Base-by-base conservation (phyloP, 139 green algal species). In the Closterium sp. region DNA sequence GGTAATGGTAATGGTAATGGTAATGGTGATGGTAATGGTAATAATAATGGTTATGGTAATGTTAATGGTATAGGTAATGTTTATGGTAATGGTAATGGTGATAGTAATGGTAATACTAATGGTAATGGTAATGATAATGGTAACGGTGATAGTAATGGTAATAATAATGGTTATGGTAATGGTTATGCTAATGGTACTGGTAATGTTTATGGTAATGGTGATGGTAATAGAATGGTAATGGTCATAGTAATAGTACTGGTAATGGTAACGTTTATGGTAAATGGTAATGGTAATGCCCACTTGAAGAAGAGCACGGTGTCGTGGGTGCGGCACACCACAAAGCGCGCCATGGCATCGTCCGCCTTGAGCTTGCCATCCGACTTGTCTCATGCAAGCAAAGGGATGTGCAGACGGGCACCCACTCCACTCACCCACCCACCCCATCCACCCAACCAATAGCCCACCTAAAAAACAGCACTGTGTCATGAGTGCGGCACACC, bases 401-500 rank as follows among this genome's bases (percentile, higher is more conserved):
- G 10, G 45, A 70, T 13, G 10, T 13, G 10, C 45, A 70, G 4
- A 70, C 10, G 11, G 45, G 5, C 45, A 70, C 5, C 42, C 42
- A 62, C 42, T 62, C n/a, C n/a, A n/a, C n/a, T n/a, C n/a, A n/a
- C n/a, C n/a, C n/a, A n/a, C n/a, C n/a, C n/a, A n/a, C n/a, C n/a
- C n/a, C n/a, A n/a, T n/a, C n/a, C n/a, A n/a, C n/a, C n/a, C n/a
- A n/a, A 62, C 42, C 5, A 62, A 7, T 7, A 62, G 42, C 7
- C 42, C 62, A 79, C 62, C 62, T 97, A 92, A 99, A 97, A 91
- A 99, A 97, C 28, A 99, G 94, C 31, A 99, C 86, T 86, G 90
- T 90, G 94, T 99, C 96, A 88, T 98, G 96, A 79, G 96, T 94
- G 89, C 92, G 95, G 73, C 24, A 96, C 88, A 21, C 89, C 91